Base-by-base conservation (phyloP, 441 rosid genomes). In the Aleurites moluccanus region DNA sequence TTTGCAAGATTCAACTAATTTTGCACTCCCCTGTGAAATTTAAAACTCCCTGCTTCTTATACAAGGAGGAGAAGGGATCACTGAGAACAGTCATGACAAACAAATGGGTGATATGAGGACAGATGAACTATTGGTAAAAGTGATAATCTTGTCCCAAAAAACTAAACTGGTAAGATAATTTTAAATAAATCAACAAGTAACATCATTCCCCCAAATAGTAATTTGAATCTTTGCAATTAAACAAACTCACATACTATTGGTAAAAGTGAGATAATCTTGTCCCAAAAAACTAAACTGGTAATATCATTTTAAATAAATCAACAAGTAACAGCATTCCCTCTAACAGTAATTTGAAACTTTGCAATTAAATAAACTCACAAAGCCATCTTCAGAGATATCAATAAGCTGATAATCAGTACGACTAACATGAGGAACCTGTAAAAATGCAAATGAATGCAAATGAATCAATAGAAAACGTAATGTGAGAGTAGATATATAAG, bases 341-440 rank as follows among this genome's bases (percentile, higher is more conserved):
- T 18, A 61, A 28, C 28, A 6, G 13, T 9, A n/a, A 56, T 30
- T 45, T 35, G 23, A 67, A 61, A 60, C 14, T 50, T 38, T 7
- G 23, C 50, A 59, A 50, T 18, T 21, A 23, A 53, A 56, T 7
- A 40, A 28, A 68, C 84, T 81, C 85, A 95, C 99, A 88, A 92
- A 92, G 71, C 98, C 96, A 85, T 95, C 97, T 83, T 93, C 97
- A 78, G 95, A 93, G 78, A 93, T 95, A 78, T 91, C 98, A 86
- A 93, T 91, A 83, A 91, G 85, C 85, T 93, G 97, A 77, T 89
- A 95, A 70, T 93, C 95, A 64, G 85, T 84, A 77, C 97, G 99
- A 64, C 67, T 93, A 63, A 93, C 97, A 85, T 91, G 97, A n/a
- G 99, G 98, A 81, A 90, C 96, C 98, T 94, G 81, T 38, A 38